Evolutionary conservation across 164 flowering plant genomes (phyloP), one percentile per base, ranked within the genome.

Genomic region (Dillenia suffruticosa): DNA sequence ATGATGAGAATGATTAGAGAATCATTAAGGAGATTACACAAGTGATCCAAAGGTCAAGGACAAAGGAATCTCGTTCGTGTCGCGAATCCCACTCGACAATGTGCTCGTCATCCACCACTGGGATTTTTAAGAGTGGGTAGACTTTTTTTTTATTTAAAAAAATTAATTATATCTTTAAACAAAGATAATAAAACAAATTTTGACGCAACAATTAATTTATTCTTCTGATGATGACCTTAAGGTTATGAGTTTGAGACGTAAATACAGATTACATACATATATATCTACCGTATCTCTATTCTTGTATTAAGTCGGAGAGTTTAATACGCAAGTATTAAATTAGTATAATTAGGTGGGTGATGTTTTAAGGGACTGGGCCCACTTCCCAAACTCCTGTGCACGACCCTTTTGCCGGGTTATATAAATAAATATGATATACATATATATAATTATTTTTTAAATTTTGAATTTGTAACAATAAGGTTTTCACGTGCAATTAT

Each of bases 351-450:
- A 46, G 58, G 16, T 14, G 15, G 4, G 24, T 59, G 69, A 16
- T 65, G 62, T 40, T 67, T 74, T 46, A 19, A 44, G 69, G 66
- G 58, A 16, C 58, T 58, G 54, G 53, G 22, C 48, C 59, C 57
- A 32, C 40, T 32, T 70, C 60, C 61, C 48, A 70, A 65, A 60
- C 76, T 68, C 74, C 61, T 72, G 72, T 66, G 72, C 82, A 72
- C 76, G 72, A 74, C 63, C 55, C 46, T 44, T 62, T 59, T 64
- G 66, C 61, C 58, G 46, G 64, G 49, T 68, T 49, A 43, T 5
- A 32, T 32, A 32, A 4, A 53, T 15, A 11, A 4, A 32, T 32
- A 5, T 26, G 0, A 26, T 26, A 26, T 26, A 26, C 2, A 26
- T 1, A 2, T n/a, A 26, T 26, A 5, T 2, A 49, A 65, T 65